Conservation (phyloP, 75 land plant genomes). For the Gnetum montanum region DNA sequence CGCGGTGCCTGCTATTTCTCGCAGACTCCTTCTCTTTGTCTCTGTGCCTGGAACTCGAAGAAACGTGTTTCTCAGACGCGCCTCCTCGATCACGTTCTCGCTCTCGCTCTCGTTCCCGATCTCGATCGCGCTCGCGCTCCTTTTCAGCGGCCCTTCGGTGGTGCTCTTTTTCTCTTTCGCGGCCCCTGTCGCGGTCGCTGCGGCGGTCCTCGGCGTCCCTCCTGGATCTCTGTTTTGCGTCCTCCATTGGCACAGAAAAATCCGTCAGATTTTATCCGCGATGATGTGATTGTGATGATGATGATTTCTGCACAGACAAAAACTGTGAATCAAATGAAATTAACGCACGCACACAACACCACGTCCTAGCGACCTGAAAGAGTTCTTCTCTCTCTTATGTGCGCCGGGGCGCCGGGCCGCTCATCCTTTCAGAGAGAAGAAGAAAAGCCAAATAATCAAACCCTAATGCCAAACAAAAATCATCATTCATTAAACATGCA, state of each 20-base stretch:
- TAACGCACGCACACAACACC: no score
- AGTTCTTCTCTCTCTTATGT: no score
- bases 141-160: conserved; percentile 4
- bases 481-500: no score
- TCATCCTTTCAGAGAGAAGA: no score
- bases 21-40: background rate
- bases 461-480: no score
- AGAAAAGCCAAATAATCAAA: no score
- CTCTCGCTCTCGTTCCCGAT: conserved; percentile 1
- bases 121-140: background rate
- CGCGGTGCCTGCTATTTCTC: background rate
- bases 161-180: conserved; percentile 11
- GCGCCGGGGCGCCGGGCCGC: no score
- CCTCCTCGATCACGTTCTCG: conserved; percentile 25
- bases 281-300: no score
- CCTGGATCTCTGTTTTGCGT: conserved; percentile 18
- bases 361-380: no score
- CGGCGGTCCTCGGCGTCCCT: conserved; percentile 17
- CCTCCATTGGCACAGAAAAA: conserved; percentile 13
- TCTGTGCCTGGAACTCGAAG: background rate
- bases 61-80: conserved; percentile 9
- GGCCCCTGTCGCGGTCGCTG: conserved; percentile 10
- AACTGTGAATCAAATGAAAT: no score
- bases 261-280: background rate
- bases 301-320: no score